Evolutionary conservation across 148 eudicot genomes (phyloP).

Genomic region (Gaultheria prostrata): DNA sequence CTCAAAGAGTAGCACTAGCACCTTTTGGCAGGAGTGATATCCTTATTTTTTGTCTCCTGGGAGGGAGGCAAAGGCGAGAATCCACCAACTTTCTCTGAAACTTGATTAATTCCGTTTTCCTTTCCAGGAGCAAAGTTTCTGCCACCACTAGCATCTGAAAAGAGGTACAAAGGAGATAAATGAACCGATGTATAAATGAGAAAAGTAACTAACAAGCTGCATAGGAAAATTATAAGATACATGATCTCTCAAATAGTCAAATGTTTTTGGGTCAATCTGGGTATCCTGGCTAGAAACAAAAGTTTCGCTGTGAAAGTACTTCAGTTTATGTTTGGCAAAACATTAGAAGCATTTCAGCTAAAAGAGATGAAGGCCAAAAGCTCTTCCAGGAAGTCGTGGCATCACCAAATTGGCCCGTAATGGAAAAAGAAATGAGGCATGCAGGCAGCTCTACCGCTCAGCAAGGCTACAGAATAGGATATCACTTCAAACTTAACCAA

Average conservation of each 20-base stretch:
- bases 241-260: background rate
- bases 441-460: background rate
- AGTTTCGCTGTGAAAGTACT: background rate
- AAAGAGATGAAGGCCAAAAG: background rate
- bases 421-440: background rate
- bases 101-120: conserved; percentile 51
- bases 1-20: conserved; percentile 32
- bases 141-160: conserved; percentile 55
- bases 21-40: conserved; percentile 44
- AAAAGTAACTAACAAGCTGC: background rate
- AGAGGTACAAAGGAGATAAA: conserved; percentile 3
- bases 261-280: background rate
- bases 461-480: background rate
- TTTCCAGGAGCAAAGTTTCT: conserved; percentile 39
- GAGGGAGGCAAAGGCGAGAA: conserved; percentile 30
- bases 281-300: background rate
- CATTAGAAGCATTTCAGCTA: background rate
- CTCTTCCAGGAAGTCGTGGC: conserved; percentile 10
- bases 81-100: conserved; percentile 32
- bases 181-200: background rate
- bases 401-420: background rate
- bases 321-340: background rate
- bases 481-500: background rate
- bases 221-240: background rate
- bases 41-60: conserved; percentile 40